Evolutionary conservation across 352 stramenopile genomes (phyloP), one percentile per base, ranked within the genome.

Genomic region (Pythium phragmitis): DNA sequence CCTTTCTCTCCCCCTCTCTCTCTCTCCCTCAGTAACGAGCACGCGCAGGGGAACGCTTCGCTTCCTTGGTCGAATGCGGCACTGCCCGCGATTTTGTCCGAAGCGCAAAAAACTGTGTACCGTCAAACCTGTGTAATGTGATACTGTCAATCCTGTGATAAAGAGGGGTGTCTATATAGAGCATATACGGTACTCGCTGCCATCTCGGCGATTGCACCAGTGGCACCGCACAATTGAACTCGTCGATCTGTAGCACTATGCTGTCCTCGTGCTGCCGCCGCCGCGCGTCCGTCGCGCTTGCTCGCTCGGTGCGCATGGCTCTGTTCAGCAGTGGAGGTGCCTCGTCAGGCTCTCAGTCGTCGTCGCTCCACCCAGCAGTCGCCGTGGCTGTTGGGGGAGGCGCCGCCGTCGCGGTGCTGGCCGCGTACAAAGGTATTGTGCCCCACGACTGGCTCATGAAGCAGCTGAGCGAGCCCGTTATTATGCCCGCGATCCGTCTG

Each of bases 401-500:
- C 33, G 84, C 75, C 1, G 78, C 74, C 1, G 82, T 77, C 0
- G 84, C 80, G 5, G 80, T 81, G 14, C 26, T 91, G 19, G 82
- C 84, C 4, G 79, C 79, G 16, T 79, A 73, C 67, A 87, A 89
- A 28, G 84, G 84, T 48, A 69, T 92, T 9, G 78, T 87, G 57
- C 82, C 82, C 17, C 84, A 91, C 62, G 79, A 93, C 58, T 92
- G 82, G 81, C 17, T 89, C 34, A 79, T 95, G 59, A 75, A 76
- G 37, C 73, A 88, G 67, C 57, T 95, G 33, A 72, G 76, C 7
- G 86, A 90, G 57, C 84, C 86, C 0, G 75, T 93, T 65, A 61
- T 85, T 30, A 93, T 95, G 86, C 86, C 86, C n/a, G 57, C 91
- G 7, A 68, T 92, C 57, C 79, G 86, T 14, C 63, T 89, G 33